phyloP scores from a whole-genome alignment of 1,284 basidiomycete species.

The Phlebopus sp. region DNA sequence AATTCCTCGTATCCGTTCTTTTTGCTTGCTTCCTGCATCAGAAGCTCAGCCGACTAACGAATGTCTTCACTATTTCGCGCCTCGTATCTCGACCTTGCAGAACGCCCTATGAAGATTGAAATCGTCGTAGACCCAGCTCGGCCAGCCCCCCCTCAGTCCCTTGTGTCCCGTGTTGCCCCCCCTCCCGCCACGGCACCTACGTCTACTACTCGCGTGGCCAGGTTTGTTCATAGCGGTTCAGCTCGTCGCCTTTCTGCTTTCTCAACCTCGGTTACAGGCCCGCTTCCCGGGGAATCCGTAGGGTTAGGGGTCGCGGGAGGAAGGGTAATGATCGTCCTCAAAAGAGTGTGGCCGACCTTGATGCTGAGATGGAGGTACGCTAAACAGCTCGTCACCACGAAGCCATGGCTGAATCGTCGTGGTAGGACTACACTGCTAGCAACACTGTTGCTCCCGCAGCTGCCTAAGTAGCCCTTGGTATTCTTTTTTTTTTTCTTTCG shows the following conservation, averaged over 20 bases:
- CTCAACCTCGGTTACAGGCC: slow-evolving; percentile 14
- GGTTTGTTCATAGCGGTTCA: slow-evolving; percentile 41
- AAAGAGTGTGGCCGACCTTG: slow-evolving; percentile 72
- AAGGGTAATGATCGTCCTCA: slow-evolving; percentile 62
- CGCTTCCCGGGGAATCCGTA: slow-evolving; percentile 48
- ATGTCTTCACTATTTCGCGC: slow-evolving; percentile 37
- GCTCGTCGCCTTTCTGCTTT: slow-evolving; percentile 5
- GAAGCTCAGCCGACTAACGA: slow-evolving; percentile 64
- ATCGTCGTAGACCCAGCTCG: slow-evolving; percentile 88
- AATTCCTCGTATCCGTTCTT: slow-evolving; percentile 32
- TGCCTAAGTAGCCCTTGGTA: slow-evolving; percentile 19
- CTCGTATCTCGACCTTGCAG: slow-evolving; percentile 49
- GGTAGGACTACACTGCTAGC: slow-evolving; percentile 68
- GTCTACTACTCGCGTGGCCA: slow-evolving; percentile 27
- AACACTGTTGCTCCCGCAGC: slow-evolving; percentile 43
- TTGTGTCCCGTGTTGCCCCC: slow-evolving; percentile 71
- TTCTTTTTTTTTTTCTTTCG: slow-evolving; percentile 15
- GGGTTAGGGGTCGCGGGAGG: slow-evolving; percentile 54
- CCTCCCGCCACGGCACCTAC: slow-evolving; percentile 38
- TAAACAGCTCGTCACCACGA: not conserved
- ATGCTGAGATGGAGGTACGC: slow-evolving; percentile 82
- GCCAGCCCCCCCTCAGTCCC: slow-evolving; percentile 55
- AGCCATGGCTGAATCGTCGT: slow-evolving; percentile 2
- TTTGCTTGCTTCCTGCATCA: slow-evolving; percentile 45
- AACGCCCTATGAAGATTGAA: slow-evolving; percentile 98